These are phyloP conservation scores for Casuarina glauca DNA, from an alignment of 306 rosid species.

Conservation along the genomic window DNA sequence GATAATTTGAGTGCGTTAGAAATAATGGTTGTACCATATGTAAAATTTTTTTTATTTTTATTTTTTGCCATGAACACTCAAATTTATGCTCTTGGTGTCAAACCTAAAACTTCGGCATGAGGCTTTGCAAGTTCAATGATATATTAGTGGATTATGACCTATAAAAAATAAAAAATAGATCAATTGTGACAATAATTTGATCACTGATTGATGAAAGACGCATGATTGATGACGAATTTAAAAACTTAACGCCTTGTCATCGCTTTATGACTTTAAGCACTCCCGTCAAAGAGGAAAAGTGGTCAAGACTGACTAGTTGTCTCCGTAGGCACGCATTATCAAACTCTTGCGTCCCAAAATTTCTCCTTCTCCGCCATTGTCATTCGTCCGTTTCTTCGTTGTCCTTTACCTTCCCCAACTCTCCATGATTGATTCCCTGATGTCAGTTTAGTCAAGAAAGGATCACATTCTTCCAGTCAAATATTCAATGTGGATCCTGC, in stretches of 20 bases:
- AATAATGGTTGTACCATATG: too few relatives aligned
- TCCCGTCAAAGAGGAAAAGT: not conserved
- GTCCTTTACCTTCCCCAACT: not conserved
- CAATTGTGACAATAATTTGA: too few relatives aligned
- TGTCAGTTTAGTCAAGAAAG: constrained; percentile 1
- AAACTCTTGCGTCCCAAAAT: not conserved
- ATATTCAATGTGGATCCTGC: constrained; percentile 30
- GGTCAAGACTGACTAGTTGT: not conserved
- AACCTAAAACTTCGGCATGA: too few relatives aligned
- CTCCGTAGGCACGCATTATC: constrained; percentile 2
- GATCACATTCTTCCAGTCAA: constrained; percentile 33
- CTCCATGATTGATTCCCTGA: constrained; percentile 7
- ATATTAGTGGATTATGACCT: too few relatives aligned
- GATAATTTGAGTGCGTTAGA: too few relatives aligned
- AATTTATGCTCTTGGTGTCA: too few relatives aligned
- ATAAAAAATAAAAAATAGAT: too few relatives aligned
- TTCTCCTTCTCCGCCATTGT: not conserved
- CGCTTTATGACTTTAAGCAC: not conserved
- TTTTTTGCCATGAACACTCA: too few relatives aligned
- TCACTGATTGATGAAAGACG: too few relatives aligned
- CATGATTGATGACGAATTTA: too few relatives aligned
- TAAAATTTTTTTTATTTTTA: too few relatives aligned
- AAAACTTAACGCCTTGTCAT: not conserved
- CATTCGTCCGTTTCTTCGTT: not conserved
- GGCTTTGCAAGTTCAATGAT: too few relatives aligned